These are phyloP conservation scores for Hypoxylon sp. DNA, from an alignment of 2,329 filamentous ascomycete genomes.

Conservation along the genomic window DNA sequence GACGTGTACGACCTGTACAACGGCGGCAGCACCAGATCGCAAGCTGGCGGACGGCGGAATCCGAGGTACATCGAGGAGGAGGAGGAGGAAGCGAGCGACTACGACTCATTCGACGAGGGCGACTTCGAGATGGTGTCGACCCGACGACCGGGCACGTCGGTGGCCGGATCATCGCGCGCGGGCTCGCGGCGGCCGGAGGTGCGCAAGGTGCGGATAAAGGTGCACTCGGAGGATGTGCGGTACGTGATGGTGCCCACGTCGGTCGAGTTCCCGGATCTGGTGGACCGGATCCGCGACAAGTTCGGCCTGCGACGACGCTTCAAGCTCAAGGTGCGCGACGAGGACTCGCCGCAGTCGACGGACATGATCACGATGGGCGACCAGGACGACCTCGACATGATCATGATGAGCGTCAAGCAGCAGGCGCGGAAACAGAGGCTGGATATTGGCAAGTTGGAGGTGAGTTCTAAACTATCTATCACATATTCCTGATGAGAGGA, in stretches of 20 bases:
- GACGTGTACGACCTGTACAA: conserved; percentile 74
- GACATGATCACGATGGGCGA: conserved; percentile 98
- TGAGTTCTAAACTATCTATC: conserved; percentile 59
- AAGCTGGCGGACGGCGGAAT: conserved; percentile 49
- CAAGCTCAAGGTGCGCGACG: conserved; percentile 88
- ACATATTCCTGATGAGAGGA: neutral
- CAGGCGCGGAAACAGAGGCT: conserved; percentile 74
- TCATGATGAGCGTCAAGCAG: conserved; percentile 73
- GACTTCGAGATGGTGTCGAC: conserved; percentile 81
- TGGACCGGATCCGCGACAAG: conserved; percentile 83
- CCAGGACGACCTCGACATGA: conserved; percentile 94
- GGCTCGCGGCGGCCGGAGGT: conserved; percentile 70
- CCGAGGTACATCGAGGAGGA: conserved; percentile 80
- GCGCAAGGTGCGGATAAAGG: conserved; percentile 86
- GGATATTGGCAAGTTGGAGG: conserved; percentile 95
- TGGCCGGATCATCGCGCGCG: conserved; percentile 59
- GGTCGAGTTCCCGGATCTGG: conserved; percentile 79
- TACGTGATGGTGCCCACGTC: conserved; percentile 85
- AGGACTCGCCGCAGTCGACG: conserved; percentile 70
- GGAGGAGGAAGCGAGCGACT: conserved; percentile 77
- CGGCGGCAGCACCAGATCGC: conserved; percentile 47
- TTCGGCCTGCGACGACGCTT: conserved; percentile 80
- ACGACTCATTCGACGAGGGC: conserved; percentile 76
- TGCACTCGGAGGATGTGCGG: conserved; percentile 88
- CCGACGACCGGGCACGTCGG: conserved; percentile 55